phyloP scores from a whole-genome alignment of 2,329 filamentous ascomycete genomes.

The Epichloe aotearoae region DNA sequence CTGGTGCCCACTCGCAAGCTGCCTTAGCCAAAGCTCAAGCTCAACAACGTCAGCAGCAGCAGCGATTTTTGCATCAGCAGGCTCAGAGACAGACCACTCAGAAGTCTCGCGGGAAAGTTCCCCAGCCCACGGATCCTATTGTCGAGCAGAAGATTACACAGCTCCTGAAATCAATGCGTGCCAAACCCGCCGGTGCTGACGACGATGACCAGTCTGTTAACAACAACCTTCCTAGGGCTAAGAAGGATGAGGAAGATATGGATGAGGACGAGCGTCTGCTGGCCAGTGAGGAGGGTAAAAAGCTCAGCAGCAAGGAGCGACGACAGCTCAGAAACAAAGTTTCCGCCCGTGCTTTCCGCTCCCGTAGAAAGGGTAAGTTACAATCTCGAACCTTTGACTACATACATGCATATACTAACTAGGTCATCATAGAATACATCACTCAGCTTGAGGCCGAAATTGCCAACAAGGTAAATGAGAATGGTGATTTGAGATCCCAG shows the following conservation, averaged over 20 bases:
- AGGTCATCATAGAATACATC: slow-evolving; percentile 65
- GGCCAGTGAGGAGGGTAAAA: slow-evolving; percentile 97
- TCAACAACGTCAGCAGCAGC: slow-evolving; percentile 54
- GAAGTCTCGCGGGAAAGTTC: slow-evolving; percentile 36
- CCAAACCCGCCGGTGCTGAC: slow-evolving; percentile 48
- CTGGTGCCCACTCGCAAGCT: slow-evolving; percentile 86
- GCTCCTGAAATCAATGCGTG: slow-evolving; percentile 82
- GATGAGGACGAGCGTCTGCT: slow-evolving; percentile 90
- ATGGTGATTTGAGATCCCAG: slow-evolving; percentile 63
- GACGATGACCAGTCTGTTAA: slow-evolving; percentile 32
- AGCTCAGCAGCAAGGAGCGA: slow-evolving; percentile 94
- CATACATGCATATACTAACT: not conserved
- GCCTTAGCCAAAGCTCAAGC: slow-evolving; percentile 61
- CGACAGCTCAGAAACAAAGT: slow-evolving; percentile 98
- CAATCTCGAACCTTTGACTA: not conserved
- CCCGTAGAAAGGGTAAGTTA: slow-evolving; percentile 83
- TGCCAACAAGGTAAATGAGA: slow-evolving; percentile 69
- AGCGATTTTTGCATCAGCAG: slow-evolving; percentile 32
- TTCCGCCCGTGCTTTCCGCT: slow-evolving; percentile 92
- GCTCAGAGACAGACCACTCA: slow-evolving; percentile 35
- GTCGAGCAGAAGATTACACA: slow-evolving; percentile 91
- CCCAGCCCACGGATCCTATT: slow-evolving; percentile 49
- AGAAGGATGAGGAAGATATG: slow-evolving; percentile 98
- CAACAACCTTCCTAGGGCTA: slow-evolving; percentile 58
- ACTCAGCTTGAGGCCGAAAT: slow-evolving; percentile 85